These are phyloP conservation scores for Ilex asprella DNA, from an alignment of 257 asterid species.

Conservation along the genomic window DNA sequence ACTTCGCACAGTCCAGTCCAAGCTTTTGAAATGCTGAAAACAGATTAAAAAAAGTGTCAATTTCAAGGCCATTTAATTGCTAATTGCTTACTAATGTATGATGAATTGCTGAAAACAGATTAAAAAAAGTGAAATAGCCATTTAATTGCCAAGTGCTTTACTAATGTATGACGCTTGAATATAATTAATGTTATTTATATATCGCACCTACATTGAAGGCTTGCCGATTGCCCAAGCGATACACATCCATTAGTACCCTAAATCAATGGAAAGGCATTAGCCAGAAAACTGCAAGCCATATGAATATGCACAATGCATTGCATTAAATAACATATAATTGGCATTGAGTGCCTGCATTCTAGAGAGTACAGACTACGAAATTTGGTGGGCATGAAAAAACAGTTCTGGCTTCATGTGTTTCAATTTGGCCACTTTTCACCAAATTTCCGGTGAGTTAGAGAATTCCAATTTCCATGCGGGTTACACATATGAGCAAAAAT, in stretches of 20 bases:
- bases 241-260: conserved; percentile 92
- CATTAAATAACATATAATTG: not conserved
- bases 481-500: not conserved
- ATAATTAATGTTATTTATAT: not conserved
- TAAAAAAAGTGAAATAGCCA: too few species aligned
- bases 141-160: too few species aligned
- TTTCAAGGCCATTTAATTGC: not conserved
- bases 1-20: conserved; percentile 97
- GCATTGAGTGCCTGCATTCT: not conserved
- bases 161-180: too few species aligned
- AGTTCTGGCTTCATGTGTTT: not conserved
- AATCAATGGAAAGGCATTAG: conserved; percentile 20
- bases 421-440: not conserved
- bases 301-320: not conserved
- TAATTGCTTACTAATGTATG: too few species aligned
- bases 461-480: not conserved
- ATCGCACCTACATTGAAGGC: conserved; percentile 79
- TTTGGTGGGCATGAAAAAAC: not conserved
- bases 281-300: not conserved
- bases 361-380: too few species aligned
- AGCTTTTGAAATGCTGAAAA: conserved; percentile 81
- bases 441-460: not conserved
- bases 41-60: conserved; percentile 24
- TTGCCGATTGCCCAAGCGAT: conserved; percentile 65
- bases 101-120: too few species aligned